A percentile compares a stretch with the other conserved stretches of the same genome.
These are phyloP conservation scores for Plasmodium fragile DNA, from an alignment of 169 alveolate species.

Conservation along the genomic window DNA sequence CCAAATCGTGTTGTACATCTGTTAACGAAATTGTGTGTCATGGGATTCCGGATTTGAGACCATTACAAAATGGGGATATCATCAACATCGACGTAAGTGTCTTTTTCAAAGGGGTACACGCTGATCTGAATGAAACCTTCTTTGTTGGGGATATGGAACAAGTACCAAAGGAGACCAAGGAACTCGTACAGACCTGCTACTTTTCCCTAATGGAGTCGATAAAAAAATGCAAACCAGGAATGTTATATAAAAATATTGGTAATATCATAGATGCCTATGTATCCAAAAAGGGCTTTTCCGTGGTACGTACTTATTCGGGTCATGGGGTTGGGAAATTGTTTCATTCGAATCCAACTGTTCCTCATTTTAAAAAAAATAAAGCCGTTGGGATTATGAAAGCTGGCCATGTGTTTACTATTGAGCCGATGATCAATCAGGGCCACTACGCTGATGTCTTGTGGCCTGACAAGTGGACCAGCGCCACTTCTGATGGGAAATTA, in stretches of 20 bases:
- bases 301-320: conserved; percentile 96
- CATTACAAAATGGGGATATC: conserved; percentile 96
- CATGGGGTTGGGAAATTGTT: conserved; percentile 99
- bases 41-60: conserved; percentile 98
- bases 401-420: conserved; percentile 99
- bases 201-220: conserved; percentile 91
- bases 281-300: conserved; percentile 86
- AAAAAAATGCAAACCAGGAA: conserved; percentile 96
- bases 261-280: conserved; percentile 91
- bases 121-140: conserved; percentile 97
- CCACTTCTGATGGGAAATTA: conserved; percentile 93
- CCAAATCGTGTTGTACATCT: conserved; percentile 97
- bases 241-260: conserved; percentile 97
- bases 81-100: conserved; percentile 97
- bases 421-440: conserved; percentile 99
- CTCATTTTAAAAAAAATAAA: conserved; percentile 98
- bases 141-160: conserved; percentile 96
- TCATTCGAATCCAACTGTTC: conserved; percentile 97
- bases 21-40: conserved; percentile 99
- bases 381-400: conserved; percentile 96
- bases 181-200: conserved; percentile 93
- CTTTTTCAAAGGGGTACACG: conserved; percentile 95
- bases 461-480: conserved; percentile 99
- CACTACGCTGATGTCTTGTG: conserved; percentile 93
- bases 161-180: conserved; percentile 87